A percentile compares a stretch with the other conserved stretches of the same genome.
Conservation (phyloP, 345 rosid genomes). For the Carallia brachiata region DNA sequence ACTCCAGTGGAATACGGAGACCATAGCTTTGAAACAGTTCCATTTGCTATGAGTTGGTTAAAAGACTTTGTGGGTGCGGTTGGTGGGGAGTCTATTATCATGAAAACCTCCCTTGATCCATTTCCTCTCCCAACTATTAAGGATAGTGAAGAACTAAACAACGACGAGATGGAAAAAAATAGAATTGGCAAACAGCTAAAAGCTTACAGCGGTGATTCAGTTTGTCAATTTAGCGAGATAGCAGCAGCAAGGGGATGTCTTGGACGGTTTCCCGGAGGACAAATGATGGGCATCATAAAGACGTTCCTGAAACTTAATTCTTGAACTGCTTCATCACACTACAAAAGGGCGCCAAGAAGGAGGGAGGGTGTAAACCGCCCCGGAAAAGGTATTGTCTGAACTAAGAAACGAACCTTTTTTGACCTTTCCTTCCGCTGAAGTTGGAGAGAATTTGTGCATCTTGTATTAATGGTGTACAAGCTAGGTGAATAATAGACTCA, state of each 20-base stretch:
- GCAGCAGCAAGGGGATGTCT: conserved; percentile 92
- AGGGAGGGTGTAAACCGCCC: too few relatives aligned
- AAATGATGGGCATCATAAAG: conserved; percentile 73
- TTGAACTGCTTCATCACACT: too few relatives aligned
- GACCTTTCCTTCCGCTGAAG: too few relatives aligned
- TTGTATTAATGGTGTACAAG: too few relatives aligned
- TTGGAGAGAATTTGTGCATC: too few relatives aligned
- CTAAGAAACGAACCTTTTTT: too few relatives aligned
- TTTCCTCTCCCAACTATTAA: conserved; percentile 71
- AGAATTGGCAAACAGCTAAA: conserved; percentile 19
- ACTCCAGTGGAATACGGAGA: conserved; percentile 97
- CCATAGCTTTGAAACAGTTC: conserved; percentile 95
- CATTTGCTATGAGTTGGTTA: conserved; percentile 67
- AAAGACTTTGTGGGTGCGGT: conserved; percentile 65
- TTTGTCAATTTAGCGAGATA: conserved; percentile 64
- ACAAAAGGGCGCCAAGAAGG: too few relatives aligned
- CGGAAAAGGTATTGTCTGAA: too few relatives aligned
- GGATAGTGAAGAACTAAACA: conserved; percentile 41
- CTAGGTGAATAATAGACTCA: too few relatives aligned
- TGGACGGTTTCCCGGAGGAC: conserved; percentile 88
- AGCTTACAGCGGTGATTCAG: conserved; percentile 70
- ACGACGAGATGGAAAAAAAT: conserved; percentile 21
- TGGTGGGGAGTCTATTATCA: conserved; percentile 63
- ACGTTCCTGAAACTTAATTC: conserved; percentile 35
- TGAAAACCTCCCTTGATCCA: conserved; percentile 64